These are phyloP conservation scores for Cytospora leucostoma DNA, from an alignment of 2,329 filamentous ascomycete species.

Conservation along the genomic window DNA sequence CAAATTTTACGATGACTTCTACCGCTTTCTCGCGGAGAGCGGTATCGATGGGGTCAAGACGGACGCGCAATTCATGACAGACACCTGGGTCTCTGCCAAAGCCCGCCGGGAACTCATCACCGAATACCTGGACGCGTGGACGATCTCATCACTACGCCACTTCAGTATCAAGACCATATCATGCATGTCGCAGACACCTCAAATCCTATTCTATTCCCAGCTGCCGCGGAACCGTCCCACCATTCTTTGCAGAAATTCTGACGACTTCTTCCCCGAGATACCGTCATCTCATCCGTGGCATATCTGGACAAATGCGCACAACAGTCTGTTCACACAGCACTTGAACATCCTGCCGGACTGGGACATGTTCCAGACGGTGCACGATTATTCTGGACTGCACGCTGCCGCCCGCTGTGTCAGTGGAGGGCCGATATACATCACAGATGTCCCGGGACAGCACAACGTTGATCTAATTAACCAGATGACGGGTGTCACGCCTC, in stretches of 20 bases:
- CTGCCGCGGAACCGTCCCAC: conserved; percentile 73
- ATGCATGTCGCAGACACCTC: conserved; percentile 92
- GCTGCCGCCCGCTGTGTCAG: conserved; percentile 87
- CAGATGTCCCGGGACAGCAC: conserved; percentile 82
- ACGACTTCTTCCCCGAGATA: conserved; percentile 87
- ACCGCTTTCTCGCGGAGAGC: conserved; percentile 70
- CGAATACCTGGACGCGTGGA: conserved; percentile 85
- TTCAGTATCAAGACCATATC: conserved; percentile 80
- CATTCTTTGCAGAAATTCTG: conserved; percentile 80
- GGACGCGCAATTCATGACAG: conserved; percentile 88
- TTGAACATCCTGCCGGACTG: conserved; percentile 85
- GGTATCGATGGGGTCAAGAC: conserved; percentile 90
- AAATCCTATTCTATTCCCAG: conserved; percentile 82
- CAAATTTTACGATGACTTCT: conserved; percentile 88
- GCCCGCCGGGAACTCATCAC: conserved; percentile 71
- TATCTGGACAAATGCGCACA: conserved; percentile 91
- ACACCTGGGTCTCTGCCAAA: conserved; percentile 68
- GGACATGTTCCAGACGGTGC: conserved; percentile 69
- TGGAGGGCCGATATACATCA: conserved; percentile 93
- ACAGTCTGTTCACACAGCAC: conserved; percentile 77
- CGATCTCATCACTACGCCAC: conserved; percentile 71
- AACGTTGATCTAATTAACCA: conserved; percentile 73
- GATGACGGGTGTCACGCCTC: conserved; percentile 74
- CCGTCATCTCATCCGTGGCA: conserved; percentile 89
- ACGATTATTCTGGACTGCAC: conserved; percentile 77